Evolutionary conservation across 441 rosid genomes (phyloP), one percentile per base, ranked within the genome.

Genomic region (Daphne laureola): DNA sequence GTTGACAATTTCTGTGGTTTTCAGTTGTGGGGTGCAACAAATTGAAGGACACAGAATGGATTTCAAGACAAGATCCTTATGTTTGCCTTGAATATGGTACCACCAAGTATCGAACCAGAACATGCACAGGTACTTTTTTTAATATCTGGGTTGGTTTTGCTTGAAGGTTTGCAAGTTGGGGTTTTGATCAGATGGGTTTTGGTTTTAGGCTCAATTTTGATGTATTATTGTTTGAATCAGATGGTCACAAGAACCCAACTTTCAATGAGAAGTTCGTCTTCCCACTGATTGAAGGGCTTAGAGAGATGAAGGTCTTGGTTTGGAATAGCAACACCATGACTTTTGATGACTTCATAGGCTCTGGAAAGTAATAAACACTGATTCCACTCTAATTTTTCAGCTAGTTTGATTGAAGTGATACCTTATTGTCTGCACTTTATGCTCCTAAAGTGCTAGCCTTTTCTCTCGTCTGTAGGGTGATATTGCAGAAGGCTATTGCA

Each of bases 11-110:
- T 21, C 9, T 53, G 44, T 26, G 4, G 15, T 50, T 48, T 53
- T 44, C 61, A 78, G 82, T 76, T 12, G 63, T 76, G 17, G 67
- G 74, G 43, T 81, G 87, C 54, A 26, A 45, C 56, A 81, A 76
- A 46, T 54, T 78, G 78, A 70, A 72, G 11, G 84, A 78, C 46
- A 81, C 58, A 16, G 87, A 81, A 53, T 81, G 84, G 87, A 56
- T 78, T 40, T 74, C 84, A 14, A 70, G 74, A 55, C 87, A 76
- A 71, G 82, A 81, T 43, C 82, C 87, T 27, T 81, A 72, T 52
- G 76, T 70, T 21, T 63, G 69, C 55, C 38, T 78, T 13, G 82
- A 76, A 56, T 76, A 76, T 49, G 68, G 72, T 12, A 55, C 62
- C 64, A 21, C 69, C 65, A 67, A 53, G 43, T 68, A 42, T 55